These are phyloP conservation scores for Neurospora tetrasperma DNA, from an alignment of 495 filamentous ascomycete species.

Conservation along the genomic window DNA sequence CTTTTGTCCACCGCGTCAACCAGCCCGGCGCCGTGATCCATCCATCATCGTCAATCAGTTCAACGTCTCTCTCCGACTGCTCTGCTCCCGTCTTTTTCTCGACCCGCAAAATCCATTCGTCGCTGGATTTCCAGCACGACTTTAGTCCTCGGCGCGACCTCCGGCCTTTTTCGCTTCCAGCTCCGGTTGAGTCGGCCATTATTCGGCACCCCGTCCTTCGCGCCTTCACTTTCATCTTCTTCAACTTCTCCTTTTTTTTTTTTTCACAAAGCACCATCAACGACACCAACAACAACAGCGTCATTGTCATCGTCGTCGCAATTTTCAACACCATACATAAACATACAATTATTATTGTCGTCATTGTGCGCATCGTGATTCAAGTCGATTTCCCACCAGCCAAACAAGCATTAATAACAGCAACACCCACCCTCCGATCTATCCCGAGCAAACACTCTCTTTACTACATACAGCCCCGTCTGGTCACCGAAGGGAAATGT, in stretches of 20 bases:
- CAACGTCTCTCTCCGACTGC: not conserved
- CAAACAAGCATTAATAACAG: not conserved
- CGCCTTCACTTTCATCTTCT: not conserved
- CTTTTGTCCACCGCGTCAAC: not conserved
- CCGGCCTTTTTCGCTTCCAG: constrained; percentile 6
- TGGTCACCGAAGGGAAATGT: constrained; percentile 23
- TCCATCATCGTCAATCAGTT: not conserved
- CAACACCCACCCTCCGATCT: not conserved
- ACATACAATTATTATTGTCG: not conserved
- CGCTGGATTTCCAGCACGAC: not conserved
- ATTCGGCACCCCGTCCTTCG: not conserved
- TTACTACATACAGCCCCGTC: not conserved
- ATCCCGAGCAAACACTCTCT: not conserved
- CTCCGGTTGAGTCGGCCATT: constrained; percentile 6
- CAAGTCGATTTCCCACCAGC: not conserved
- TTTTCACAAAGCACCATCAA: not conserved
- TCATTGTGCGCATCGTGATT: not conserved
- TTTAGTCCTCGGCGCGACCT: constrained; percentile 11
- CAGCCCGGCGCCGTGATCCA: not conserved
- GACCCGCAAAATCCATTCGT: not conserved
- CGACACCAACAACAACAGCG: not conserved
- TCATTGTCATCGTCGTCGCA: not conserved
- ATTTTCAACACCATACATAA: not conserved
- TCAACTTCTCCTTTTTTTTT: not conserved
- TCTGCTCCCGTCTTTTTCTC: not conserved